A percentile compares a stretch with the other conserved stretches of the same genome.
These are phyloP conservation scores for Ceratocystis diversiconidia DNA, from an alignment of 2,329 filamentous ascomycete species.

Conservation along the genomic window DNA sequence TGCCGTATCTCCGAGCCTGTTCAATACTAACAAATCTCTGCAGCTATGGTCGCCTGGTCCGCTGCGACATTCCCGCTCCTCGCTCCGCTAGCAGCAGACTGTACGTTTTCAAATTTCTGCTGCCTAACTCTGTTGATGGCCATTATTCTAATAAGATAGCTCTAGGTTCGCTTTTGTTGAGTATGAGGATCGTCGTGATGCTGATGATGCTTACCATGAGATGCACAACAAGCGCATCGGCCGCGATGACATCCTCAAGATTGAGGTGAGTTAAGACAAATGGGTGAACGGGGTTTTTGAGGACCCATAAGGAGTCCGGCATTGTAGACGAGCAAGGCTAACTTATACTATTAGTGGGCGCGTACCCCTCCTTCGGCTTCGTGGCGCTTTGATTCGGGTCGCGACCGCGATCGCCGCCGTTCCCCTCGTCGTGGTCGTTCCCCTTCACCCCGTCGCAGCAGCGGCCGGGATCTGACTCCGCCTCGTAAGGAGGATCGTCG, in stretches of 20 bases:
- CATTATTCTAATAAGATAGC: conserved; percentile 4
- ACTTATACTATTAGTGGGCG: conserved; percentile 57
- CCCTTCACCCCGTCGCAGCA: conserved; percentile 64
- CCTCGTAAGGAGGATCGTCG: conserved; percentile 79
- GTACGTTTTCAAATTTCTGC: conserved; percentile 45
- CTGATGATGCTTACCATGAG: conserved; percentile 97
- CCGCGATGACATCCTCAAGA: conserved; percentile 89
- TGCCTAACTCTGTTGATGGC: not conserved
- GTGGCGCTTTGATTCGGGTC: conserved; percentile 92
- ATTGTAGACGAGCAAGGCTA: conserved; percentile 10
- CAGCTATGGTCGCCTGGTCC: conserved; percentile 93
- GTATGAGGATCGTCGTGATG: conserved; percentile 95
- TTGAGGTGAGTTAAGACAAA: conserved; percentile 53
- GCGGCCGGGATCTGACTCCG: conserved; percentile 59
- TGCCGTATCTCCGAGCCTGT: not conserved
- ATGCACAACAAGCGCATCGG: conserved; percentile 99
- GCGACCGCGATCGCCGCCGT: conserved; percentile 54
- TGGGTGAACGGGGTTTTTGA: too few species aligned
- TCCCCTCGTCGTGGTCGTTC: conserved; percentile 55
- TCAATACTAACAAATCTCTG: conserved; percentile 17
- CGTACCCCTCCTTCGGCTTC: conserved; percentile 94
- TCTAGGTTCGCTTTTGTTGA: conserved; percentile 93
- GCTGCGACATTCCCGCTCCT: conserved; percentile 94
- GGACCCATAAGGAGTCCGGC: not conserved
- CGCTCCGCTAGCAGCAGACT: conserved; percentile 86